Conservation (phyloP, 768 basidiomycete species). For the Exsudoporus frostii region DNA sequence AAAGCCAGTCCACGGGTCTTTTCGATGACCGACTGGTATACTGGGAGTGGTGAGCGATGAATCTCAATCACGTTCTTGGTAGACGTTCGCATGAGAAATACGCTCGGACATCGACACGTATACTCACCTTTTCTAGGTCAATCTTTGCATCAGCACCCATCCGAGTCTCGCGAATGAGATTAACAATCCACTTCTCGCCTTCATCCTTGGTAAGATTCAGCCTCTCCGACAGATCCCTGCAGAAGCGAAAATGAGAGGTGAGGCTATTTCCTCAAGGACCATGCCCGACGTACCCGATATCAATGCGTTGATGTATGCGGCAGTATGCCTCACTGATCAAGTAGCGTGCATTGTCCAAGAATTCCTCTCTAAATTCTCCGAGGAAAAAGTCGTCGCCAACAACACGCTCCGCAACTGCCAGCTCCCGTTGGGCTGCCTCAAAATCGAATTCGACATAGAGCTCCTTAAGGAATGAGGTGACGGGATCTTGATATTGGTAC, state of each 20-base stretch:
- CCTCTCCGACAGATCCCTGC: slow-evolving; percentile 86
- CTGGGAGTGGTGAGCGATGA: slow-evolving; percentile 81
- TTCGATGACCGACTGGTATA: slow-evolving; percentile 93
- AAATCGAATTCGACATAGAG: slow-evolving; percentile 96
- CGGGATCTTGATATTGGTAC: slow-evolving; percentile 93
- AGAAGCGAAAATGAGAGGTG: not conserved
- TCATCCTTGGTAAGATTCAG: slow-evolving; percentile 92
- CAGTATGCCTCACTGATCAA: slow-evolving; percentile 97
- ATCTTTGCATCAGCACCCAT: slow-evolving; percentile 98
- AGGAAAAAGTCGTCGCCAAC: slow-evolving; percentile 94
- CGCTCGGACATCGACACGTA: not conserved
- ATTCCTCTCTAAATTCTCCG: slow-evolving; percentile 85
- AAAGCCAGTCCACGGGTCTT: slow-evolving; percentile 90
- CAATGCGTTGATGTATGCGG: slow-evolving; percentile 91
- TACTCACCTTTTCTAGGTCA: slow-evolving; percentile 82
- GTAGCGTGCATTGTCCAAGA: slow-evolving; percentile 94
- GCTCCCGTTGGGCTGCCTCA: slow-evolving; percentile 84
- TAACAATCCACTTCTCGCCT: slow-evolving; percentile 99
- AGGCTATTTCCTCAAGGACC: not conserved
- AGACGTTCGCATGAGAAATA: slow-evolving; percentile 7
- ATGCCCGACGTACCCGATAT: slow-evolving; percentile 61
- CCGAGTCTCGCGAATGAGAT: slow-evolving; percentile 94
- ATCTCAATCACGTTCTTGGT: slow-evolving; percentile 95
- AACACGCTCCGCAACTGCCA: slow-evolving; percentile 75
- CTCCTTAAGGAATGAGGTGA: slow-evolving; percentile 91